A percentile compares a stretch with the other conserved stretches of the same genome.
These are phyloP conservation scores for Aschersonia sp. DNA, from an alignment of 2,329 filamentous ascomycete genomes.

Conservation along the genomic window DNA sequence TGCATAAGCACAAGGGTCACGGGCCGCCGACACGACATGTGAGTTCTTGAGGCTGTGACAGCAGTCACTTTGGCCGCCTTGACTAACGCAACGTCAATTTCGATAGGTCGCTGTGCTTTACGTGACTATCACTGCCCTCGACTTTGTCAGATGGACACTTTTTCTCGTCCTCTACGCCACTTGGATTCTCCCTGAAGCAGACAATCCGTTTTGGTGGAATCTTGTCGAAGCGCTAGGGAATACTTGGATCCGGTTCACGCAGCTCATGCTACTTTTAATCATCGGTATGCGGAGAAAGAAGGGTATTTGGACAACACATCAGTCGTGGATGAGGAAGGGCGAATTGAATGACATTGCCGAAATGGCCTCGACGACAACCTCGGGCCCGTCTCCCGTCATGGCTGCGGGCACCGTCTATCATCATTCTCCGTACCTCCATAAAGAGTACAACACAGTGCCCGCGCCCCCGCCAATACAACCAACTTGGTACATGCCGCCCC, in stretches of 20 bases:
- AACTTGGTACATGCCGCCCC: conserved; percentile 1
- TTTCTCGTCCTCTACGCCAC: conserved; percentile 3
- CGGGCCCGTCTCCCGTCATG: conserved; percentile 1
- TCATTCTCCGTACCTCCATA: neutral
- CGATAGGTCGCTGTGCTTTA: conserved; percentile 2
- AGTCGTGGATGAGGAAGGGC: conserved; percentile 1
- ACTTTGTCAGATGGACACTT: conserved; percentile 4
- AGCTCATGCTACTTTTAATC: conserved; percentile 2
- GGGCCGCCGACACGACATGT: conserved; percentile 2
- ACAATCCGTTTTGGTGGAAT: conserved; percentile 4
- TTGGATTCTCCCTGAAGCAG: conserved; percentile 3
- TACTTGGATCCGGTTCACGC: conserved; percentile 4
- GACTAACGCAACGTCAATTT: neutral
- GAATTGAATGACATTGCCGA: neutral
- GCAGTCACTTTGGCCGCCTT: neutral
- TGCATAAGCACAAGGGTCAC: conserved; percentile 3
- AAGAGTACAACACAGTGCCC: neutral
- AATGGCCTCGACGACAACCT: conserved; percentile 1
- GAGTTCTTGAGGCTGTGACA: neutral
- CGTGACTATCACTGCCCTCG: conserved; percentile 1
- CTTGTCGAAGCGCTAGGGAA: conserved; percentile 4
- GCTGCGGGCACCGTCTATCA: conserved; percentile 2
- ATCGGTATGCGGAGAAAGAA: conserved; percentile 4
- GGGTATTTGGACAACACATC: conserved; percentile 5
- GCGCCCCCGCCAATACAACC: neutral